phyloP scores from a whole-genome alignment of 2,329 filamentous ascomycete genomes.

The Colletotrichum shisoi region DNA sequence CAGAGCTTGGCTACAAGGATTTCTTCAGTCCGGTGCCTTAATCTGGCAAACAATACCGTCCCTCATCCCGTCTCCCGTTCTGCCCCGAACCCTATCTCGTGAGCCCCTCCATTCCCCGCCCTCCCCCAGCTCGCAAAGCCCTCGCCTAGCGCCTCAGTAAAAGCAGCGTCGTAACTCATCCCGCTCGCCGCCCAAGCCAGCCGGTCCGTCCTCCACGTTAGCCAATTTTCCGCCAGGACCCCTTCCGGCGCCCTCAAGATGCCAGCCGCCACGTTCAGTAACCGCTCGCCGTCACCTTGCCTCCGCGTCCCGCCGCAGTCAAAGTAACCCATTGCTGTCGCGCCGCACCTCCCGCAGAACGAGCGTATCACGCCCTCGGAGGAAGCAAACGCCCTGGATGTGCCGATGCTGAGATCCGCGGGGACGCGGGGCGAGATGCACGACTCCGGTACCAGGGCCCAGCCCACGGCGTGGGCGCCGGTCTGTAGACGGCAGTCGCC shows the following conservation, averaged over 20 bases:
- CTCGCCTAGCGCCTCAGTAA: constrained; percentile 48
- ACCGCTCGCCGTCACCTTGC: constrained; percentile 17
- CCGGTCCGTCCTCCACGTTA: constrained; percentile 55
- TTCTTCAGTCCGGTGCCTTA: too few species aligned
- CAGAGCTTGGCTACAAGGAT: too few species aligned
- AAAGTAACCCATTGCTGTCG: constrained; percentile 49
- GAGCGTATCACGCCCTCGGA: constrained; percentile 51
- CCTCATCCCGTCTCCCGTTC: not conserved
- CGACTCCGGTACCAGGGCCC: constrained; percentile 53
- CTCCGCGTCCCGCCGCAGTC: constrained; percentile 45
- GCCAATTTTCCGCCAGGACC: constrained; percentile 55
- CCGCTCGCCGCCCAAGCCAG: constrained; percentile 49
- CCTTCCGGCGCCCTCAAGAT: constrained; percentile 57
- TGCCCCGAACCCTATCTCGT: not conserved
- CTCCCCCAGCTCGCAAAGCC: constrained; percentile 52
- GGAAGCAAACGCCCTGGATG: constrained; percentile 53
- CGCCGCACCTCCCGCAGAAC: constrained; percentile 59
- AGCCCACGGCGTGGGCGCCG: constrained; percentile 54
- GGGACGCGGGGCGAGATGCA: constrained; percentile 50
- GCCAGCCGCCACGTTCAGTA: constrained; percentile 56
- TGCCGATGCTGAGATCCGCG: constrained; percentile 52
- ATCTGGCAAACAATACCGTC: constrained; percentile 1
- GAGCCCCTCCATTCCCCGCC: constrained; percentile 47
- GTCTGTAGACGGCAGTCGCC: constrained; percentile 55
- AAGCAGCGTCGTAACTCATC: constrained; percentile 49